Percentiles rank a stretch among this genome's conserved stretches.
These are phyloP conservation scores for Astragalus membranaceus DNA, from an alignment of 306 rosid species.

Conservation along the genomic window DNA sequence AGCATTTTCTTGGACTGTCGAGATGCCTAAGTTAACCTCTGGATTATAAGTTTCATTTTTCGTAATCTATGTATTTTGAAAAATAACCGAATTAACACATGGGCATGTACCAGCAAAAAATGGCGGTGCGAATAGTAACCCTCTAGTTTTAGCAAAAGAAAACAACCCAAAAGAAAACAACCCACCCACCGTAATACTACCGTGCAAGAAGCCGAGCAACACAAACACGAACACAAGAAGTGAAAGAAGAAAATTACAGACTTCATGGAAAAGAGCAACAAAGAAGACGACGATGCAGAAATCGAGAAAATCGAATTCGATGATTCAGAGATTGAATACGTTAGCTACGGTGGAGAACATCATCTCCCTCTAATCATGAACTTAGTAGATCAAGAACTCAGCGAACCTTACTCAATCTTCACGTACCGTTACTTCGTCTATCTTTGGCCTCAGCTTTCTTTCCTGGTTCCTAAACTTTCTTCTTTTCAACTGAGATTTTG, in stretches of 20 bases:
- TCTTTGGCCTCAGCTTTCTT: slow-evolving; percentile 94
- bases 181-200: background rate
- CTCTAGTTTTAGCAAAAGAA: too few species aligned
- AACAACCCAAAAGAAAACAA: background rate
- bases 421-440: slow-evolving; percentile 94
- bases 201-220: background rate
- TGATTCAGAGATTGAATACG: slow-evolving; percentile 64
- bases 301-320: slow-evolving; percentile 34
- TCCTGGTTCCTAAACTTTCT: slow-evolving; percentile 40
- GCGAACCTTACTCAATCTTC: slow-evolving; percentile 98
- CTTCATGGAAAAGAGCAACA: slow-evolving; percentile 23
- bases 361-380: slow-evolving; percentile 85
- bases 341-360: slow-evolving; percentile 81
- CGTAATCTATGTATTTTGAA: too few species aligned
- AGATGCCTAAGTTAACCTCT: too few species aligned
- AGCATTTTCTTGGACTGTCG: too few species aligned
- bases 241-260: background rate
- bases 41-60: too few species aligned
- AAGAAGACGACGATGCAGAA: slow-evolving; percentile 22
- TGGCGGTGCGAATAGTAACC: too few species aligned
- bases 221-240: background rate
- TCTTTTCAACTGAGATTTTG: background rate
- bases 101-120: too few species aligned
- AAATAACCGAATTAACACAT: too few species aligned
- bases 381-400: slow-evolving; percentile 87